These are phyloP conservation scores for Erigeron canadensis DNA, from an alignment of 129 eudicot genomes.

Conservation along the genomic window DNA sequence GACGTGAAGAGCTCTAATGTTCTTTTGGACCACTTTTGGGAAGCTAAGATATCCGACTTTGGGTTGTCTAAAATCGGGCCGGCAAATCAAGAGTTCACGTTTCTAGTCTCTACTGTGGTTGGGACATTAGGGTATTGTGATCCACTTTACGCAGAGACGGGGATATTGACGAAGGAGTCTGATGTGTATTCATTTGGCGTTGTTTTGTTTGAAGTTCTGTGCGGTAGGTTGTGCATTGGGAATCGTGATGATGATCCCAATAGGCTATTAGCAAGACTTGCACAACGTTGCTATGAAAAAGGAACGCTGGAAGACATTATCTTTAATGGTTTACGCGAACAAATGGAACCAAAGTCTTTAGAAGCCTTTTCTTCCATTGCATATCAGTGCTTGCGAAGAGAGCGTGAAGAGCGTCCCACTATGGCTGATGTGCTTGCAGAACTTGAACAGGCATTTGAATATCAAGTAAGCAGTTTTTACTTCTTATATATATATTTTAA, in stretches of 20 bases:
- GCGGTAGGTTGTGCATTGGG: slow-evolving; percentile 19
- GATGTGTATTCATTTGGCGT: slow-evolving; percentile 24
- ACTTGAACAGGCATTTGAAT: slow-evolving; percentile 26
- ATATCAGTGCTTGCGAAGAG: slow-evolving; percentile 14
- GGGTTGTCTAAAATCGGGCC: slow-evolving; percentile 23
- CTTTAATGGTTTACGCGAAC: slow-evolving; percentile 1
- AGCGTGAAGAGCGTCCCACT: slow-evolving; percentile 25
- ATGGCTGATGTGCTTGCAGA: slow-evolving; percentile 23
- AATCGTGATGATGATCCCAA: slow-evolving; percentile 2
- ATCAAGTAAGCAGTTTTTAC: background rate
- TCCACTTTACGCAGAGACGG: slow-evolving; percentile 19
- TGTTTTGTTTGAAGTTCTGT: slow-evolving; percentile 27
- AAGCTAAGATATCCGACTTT: slow-evolving; percentile 19
- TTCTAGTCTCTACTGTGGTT: slow-evolving; percentile 25
- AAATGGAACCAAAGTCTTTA: slow-evolving; percentile 14
- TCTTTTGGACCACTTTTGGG: slow-evolving; percentile 19
- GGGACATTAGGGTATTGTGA: slow-evolving; percentile 26
- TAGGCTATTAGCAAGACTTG: slow-evolving; percentile 6
- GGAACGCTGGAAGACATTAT: slow-evolving; percentile 21
- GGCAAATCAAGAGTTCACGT: slow-evolving; percentile 18
- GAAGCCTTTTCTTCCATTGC: slow-evolving; percentile 9
- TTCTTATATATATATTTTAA: background rate
- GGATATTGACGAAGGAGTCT: slow-evolving; percentile 15
- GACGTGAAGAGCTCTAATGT: slow-evolving; percentile 17
- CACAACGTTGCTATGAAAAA: slow-evolving; percentile 12